Conservation (phyloP, 129 eudicot genomes). For the Flaveria linearis region DNA sequence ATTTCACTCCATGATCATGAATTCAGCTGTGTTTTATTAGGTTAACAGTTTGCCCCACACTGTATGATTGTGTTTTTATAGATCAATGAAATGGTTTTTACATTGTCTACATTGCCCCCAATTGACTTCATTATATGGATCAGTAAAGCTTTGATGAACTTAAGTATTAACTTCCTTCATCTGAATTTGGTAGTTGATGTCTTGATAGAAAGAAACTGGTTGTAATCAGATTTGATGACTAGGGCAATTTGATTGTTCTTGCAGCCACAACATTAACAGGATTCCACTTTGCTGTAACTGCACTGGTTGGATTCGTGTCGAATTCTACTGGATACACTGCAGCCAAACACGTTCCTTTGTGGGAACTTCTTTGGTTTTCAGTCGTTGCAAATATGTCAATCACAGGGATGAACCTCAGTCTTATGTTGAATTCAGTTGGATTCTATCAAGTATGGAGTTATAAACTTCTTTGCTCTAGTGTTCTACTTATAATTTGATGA, state of each 20-base stretch:
- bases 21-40: neutral
- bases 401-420: slow-evolving; percentile 90
- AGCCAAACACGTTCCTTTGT: slow-evolving; percentile 79
- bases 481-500: neutral
- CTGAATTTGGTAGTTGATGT: neutral
- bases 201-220: neutral
- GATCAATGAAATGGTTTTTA: neutral
- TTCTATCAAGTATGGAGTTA: slow-evolving; percentile 64
- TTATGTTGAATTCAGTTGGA: slow-evolving; percentile 89
- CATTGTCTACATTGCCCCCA: slow-evolving; percentile 6
- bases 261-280: slow-evolving; percentile 90
- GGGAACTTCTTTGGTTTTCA: slow-evolving; percentile 94
- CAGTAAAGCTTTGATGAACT: neutral
- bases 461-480: neutral
- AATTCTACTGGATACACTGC: slow-evolving; percentile 79
- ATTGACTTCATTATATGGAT: slow-evolving; percentile 2
- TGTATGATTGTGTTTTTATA: no score
- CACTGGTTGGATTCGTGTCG: slow-evolving; percentile 75
- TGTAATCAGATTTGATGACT: neutral
- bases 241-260: slow-evolving; percentile 25
- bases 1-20: neutral
- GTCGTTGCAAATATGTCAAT: slow-evolving; percentile 88
- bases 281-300: slow-evolving; percentile 80
- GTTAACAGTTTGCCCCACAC: no score
- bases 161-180: neutral